phyloP scores from a whole-genome alignment of 805 yeast genomes.

The Spathaspora hagerdaliae region DNA sequence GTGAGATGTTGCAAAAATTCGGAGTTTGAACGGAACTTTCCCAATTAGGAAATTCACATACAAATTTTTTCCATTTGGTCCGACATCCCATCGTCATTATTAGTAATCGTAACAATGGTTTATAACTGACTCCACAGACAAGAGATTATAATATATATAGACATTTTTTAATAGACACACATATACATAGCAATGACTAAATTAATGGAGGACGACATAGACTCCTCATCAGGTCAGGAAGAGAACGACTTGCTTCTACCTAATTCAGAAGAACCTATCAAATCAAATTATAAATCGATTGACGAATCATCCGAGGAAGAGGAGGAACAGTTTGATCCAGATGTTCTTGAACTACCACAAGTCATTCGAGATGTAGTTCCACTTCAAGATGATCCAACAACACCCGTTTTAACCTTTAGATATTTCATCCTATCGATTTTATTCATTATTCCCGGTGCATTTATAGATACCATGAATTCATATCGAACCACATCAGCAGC shows the following conservation, averaged over 20 bases:
- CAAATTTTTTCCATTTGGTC: no score
- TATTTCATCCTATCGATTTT: slow-evolving; percentile 28
- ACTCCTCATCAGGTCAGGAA: neutral
- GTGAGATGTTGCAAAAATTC: neutral
- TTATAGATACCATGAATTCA: slow-evolving; percentile 39
- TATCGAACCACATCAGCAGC: slow-evolving; percentile 45
- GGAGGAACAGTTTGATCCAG: slow-evolving; percentile 9
- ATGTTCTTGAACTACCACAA: slow-evolving; percentile 24
- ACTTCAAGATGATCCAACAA: slow-evolving; percentile 33
- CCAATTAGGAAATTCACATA: neutral
- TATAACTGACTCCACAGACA: no score
- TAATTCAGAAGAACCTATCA: neutral
- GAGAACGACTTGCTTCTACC: slow-evolving; percentile 1
- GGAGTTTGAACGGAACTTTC: neutral
- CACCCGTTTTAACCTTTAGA: slow-evolving; percentile 37
- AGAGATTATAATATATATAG: neutral
- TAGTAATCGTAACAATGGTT: no score
- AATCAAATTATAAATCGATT: neutral
- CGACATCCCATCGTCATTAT: no score
- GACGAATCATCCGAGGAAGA: neutral
- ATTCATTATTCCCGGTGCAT: slow-evolving; percentile 40
- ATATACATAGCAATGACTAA: neutral
- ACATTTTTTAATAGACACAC: neutral
- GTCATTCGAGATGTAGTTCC: slow-evolving; percentile 35
- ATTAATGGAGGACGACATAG: neutral